phyloP scores from a whole-genome alignment of 164 flowering plant genomes.

The Warburgia ugandensis region DNA sequence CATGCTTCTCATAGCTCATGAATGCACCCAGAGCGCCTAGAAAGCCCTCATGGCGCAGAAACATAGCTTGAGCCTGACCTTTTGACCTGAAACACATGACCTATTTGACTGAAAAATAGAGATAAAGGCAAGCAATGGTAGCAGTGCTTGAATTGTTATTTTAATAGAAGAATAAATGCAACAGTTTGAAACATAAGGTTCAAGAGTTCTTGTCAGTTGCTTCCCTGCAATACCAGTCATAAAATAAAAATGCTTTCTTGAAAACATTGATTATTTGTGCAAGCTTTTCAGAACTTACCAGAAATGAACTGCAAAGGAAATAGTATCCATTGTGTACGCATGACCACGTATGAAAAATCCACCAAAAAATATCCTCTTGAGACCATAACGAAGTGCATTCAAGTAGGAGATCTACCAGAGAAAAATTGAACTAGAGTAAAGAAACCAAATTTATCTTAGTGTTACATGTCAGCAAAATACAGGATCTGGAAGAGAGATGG shows the following conservation, averaged over 20 bases:
- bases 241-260: no score
- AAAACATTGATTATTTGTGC: neutral
- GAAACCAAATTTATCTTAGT: no score
- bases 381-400: constrained; percentile 89
- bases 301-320: constrained; percentile 91
- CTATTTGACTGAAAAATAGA: no score
- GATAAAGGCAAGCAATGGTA: no score
- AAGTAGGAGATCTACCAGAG: constrained; percentile 64
- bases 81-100: constrained; percentile 91
- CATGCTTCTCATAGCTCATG: constrained; percentile 98
- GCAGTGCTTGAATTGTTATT: no score
- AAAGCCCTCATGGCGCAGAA: constrained; percentile 96
- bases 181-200: no score
- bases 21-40: constrained; percentile 98
- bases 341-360: constrained; percentile 98
- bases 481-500: no score
- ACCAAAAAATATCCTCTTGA: constrained; percentile 94
- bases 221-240: no score
- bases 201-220: no score
- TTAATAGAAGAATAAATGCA: no score
- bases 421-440: no score
- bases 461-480: no score
- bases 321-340: constrained; percentile 99
- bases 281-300: constrained; percentile 40
- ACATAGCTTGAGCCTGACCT: constrained; percentile 88